Percentiles rank a stretch among this genome's conserved stretches.
Evolutionary conservation across 2,329 filamentous ascomycete species (phyloP).

Genomic region (Hypoxylon sp.): DNA sequence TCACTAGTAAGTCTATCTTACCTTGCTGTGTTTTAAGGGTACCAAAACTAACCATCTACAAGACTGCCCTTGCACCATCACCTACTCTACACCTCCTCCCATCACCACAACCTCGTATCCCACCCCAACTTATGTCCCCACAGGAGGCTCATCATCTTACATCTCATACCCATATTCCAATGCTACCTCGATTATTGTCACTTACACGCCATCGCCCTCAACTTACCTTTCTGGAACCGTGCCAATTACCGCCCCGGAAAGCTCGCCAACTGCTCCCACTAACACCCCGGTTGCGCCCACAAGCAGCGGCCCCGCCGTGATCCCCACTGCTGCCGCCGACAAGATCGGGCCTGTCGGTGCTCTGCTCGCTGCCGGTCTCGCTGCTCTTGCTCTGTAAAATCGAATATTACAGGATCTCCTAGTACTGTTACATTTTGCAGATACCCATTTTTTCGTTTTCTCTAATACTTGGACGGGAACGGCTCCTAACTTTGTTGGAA

Average conservation of each 20-base stretch:
- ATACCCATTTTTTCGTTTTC: slow-evolving; percentile 37
- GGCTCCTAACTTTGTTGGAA: slow-evolving; percentile 24
- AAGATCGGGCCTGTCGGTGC: slow-evolving; percentile 57
- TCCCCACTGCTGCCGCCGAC: slow-evolving; percentile 58
- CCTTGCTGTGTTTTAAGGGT: neutral
- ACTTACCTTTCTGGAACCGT: slow-evolving; percentile 48
- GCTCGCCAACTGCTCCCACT: slow-evolving; percentile 39
- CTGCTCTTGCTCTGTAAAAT: slow-evolving; percentile 57
- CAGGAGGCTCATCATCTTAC: slow-evolving; percentile 27
- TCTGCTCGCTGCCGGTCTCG: slow-evolving; percentile 58
- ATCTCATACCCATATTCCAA: slow-evolving; percentile 34
- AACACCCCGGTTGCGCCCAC: slow-evolving; percentile 52
- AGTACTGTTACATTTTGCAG: slow-evolving; percentile 37
- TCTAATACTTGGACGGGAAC: slow-evolving; percentile 24
- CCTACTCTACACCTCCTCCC: slow-evolving; percentile 53
- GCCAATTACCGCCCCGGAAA: slow-evolving; percentile 25
- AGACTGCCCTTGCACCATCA: slow-evolving; percentile 66
- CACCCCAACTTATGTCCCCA: slow-evolving; percentile 29
- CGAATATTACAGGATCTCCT: slow-evolving; percentile 26
- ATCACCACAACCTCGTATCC: slow-evolving; percentile 50
- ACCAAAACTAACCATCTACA: slow-evolving; percentile 48
- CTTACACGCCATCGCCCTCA: slow-evolving; percentile 46
- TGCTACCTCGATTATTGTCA: slow-evolving; percentile 44
- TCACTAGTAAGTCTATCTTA: slow-evolving; percentile 59
- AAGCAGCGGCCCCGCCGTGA: slow-evolving; percentile 46